Base-by-base conservation (phyloP, 352 stramenopile genomes). In the Pythium apleroticum region DNA sequence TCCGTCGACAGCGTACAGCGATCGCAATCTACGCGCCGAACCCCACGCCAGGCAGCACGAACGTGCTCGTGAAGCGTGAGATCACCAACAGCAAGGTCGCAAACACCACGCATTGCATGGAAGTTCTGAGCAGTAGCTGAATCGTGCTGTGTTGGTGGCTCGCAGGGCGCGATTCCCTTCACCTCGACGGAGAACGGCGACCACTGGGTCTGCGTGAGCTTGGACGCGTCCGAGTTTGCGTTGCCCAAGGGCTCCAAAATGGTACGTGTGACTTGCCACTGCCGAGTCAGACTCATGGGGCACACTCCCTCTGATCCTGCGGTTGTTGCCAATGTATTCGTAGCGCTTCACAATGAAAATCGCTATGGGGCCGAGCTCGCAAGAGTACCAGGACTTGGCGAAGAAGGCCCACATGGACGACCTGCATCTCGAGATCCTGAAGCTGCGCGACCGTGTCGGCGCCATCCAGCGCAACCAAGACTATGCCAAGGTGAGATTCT, bases 361-460 rank as follows among this genome's bases (percentile, higher is more conserved):
- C 54, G 66, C 67, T 19, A 88, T 96, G 76, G 85, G 87, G 11
- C 71, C 77, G 43, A 93, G 81, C 67, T 77, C 75, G 33, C 69
- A 90, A 49, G 86, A 96, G 63, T 96, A 96, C 69, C 77, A 84
- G 60, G 81, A 93, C 33, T 55, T 95, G 48, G 85, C 85, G 33
- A 92, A 91, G 66, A 93, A 91, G 63, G 84, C 84, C 41, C 81
- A 95, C 64, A 86, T 94, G 77, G 74, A 92, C 60, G 85, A 86
- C 37, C 78, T 96, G 22, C 80, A 95, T 20, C 45, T 92, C 46
- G 76, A 90, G 62, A 85, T 96, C 37, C 57, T 91, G 27, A 91
- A 95, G 71, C 72, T 96, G 17, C 74, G 78, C 46, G 84, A 96
- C 71, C 90, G 89, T 28, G 86, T 95, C 17, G 56, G 67, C 35